Evolutionary conservation across 352 stramenopile species (phyloP).

Genomic region (Peronospora tabacina): DNA sequence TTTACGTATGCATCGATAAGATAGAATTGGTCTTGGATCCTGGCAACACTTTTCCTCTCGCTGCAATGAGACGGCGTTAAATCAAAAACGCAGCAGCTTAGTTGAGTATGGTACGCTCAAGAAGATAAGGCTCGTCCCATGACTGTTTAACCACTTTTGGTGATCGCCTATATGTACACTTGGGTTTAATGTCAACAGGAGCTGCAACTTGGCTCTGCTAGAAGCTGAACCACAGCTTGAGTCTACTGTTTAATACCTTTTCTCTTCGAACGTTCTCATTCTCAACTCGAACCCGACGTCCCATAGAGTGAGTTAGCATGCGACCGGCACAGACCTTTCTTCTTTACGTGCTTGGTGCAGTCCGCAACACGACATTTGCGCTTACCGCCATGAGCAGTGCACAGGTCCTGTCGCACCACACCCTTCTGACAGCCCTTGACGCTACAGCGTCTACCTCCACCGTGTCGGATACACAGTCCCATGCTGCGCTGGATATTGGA

Average conservation of each 20-base stretch:
- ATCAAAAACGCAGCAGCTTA: no score
- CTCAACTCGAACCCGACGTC: conserved; percentile 18
- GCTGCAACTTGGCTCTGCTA: conserved; percentile 7
- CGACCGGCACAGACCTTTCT: conserved; percentile 69
- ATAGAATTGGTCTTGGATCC: neutral
- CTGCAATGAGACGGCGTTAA: neutral
- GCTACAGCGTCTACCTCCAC: conserved; percentile 74
- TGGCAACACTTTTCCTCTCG: neutral
- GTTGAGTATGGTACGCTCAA: no score
- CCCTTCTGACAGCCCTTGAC: conserved; percentile 76
- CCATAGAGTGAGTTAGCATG: conserved; percentile 62
- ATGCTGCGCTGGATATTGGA: conserved; percentile 85
- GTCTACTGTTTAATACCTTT: neutral
- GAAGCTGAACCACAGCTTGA: neutral
- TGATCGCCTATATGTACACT: conserved; percentile 19
- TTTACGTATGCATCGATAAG: neutral
- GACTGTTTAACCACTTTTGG: conserved; percentile 7
- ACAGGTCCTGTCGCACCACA: conserved; percentile 81
- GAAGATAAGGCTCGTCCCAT: no score
- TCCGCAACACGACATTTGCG: conserved; percentile 72
- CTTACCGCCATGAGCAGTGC: conserved; percentile 81
- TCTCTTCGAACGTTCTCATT: neutral
- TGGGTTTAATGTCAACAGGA: conserved; percentile 21
- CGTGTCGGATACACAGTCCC: conserved; percentile 83
- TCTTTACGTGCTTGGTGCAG: conserved; percentile 84